Evolutionary conservation across 2,329 filamentous ascomycete genomes (phyloP).

Genomic region (Colletotrichum lupini): DNA sequence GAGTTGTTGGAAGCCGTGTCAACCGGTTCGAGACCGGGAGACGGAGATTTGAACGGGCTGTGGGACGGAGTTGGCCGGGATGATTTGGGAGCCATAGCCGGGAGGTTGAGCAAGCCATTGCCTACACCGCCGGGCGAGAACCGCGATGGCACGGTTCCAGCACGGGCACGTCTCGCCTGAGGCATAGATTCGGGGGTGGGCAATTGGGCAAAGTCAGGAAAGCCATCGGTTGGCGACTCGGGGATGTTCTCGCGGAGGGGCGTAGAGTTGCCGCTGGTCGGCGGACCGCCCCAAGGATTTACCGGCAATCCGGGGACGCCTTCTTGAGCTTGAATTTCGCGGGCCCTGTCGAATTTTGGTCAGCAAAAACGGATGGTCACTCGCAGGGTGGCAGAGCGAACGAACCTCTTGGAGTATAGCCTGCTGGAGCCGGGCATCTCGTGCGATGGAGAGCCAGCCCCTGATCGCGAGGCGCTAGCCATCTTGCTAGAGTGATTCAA

Average conservation of each 20-base stretch:
- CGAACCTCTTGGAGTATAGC: conserved; percentile 93
- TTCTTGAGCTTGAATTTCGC: conserved; percentile 98
- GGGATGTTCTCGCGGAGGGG: conserved; percentile 97
- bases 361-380: conserved; percentile 17
- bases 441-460: conserved; percentile 96
- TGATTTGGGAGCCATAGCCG: conserved; percentile 76
- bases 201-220: conserved; percentile 86
- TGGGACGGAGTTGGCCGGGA: conserved; percentile 87
- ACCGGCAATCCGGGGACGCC: conserved; percentile 76
- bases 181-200: conserved; percentile 74
- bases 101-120: conserved; percentile 67
- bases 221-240: conserved; percentile 95
- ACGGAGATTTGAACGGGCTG: conserved; percentile 83
- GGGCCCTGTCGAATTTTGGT: conserved; percentile 69
- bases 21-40: conserved; percentile 62
- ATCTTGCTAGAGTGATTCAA: conserved; percentile 70
- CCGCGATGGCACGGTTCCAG: conserved; percentile 94
- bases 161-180: conserved; percentile 82
- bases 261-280: conserved; percentile 95
- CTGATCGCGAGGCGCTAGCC: conserved; percentile 74
- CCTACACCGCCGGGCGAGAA: conserved; percentile 82
- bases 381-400: conserved; percentile 38
- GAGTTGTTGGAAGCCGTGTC: conserved; percentile 68
- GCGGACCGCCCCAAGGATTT: conserved; percentile 92
- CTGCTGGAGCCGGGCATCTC: conserved; percentile 79